These are phyloP conservation scores for Fusarium floridanum DNA, from an alignment of 2,329 filamentous ascomycete species.

Conservation along the genomic window DNA sequence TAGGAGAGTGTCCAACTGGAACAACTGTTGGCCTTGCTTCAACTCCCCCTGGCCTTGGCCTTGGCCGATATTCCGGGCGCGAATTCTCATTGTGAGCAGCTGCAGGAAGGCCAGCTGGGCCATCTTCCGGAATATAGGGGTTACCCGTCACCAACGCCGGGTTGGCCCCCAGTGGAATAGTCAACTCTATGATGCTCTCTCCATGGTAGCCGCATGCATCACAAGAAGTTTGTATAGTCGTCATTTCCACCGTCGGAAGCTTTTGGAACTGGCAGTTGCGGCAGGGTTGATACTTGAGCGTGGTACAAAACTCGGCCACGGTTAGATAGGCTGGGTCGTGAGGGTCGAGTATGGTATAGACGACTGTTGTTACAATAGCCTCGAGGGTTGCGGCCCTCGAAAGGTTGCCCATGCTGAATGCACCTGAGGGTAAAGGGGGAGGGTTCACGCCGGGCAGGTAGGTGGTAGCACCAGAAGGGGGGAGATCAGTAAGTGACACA, in stretches of 20 bases:
- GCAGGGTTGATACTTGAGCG: constrained; percentile 18
- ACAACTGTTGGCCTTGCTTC: neutral
- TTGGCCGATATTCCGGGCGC: neutral
- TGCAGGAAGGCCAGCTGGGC: neutral
- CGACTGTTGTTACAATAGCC: constrained; percentile 14
- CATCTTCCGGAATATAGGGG: neutral
- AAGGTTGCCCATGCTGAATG: neutral
- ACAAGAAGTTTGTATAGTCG: constrained; percentile 13
- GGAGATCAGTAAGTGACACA: neutral
- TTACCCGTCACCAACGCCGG: neutral
- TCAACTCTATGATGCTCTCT: constrained; percentile 14
- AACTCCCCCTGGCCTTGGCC: neutral
- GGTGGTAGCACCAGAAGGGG: neutral
- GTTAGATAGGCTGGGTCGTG: constrained; percentile 13
- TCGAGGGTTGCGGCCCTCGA: neutral
- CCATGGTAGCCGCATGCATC: constrained; percentile 23
- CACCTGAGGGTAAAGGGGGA: neutral
- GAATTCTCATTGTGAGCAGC: neutral
- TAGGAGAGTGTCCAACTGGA: neutral
- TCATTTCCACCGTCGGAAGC: constrained; percentile 21
- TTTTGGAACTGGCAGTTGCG: constrained; percentile 10
- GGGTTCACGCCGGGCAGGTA: neutral
- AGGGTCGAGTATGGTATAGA: constrained; percentile 27
- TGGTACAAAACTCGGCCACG: constrained; percentile 20
- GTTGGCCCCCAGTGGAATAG: constrained; percentile 12